Base-by-base conservation (phyloP, 495 filamentous ascomycete genomes). In the Clavariopsis aquatica region DNA sequence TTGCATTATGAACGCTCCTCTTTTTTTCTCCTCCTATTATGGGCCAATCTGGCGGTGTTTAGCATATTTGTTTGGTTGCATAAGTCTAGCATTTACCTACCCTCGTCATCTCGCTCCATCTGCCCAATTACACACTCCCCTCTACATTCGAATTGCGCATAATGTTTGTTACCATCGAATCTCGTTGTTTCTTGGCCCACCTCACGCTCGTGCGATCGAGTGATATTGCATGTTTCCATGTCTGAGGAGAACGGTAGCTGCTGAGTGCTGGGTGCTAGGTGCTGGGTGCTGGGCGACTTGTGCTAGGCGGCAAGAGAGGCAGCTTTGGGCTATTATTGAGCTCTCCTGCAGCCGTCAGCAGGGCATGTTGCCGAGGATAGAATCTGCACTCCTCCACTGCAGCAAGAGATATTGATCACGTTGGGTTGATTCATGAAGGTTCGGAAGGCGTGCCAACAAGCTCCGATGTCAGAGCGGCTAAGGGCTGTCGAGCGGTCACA, bases 11-110 rank as follows among this genome's bases (percentile, higher is more conserved):
- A 57, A 55, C 45, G 43, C 58, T 52, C 36, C 64, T 57, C 43
- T 52, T 46, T 57, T 41, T 23, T 49, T 1, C n/a, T n/a, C 53
- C 26, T 41, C 51, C 23, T 5, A 23, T 34, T 43, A 57, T 66
- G 2, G n/a, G 22, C 3, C 55, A 52, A 15, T 52, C 3, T 52
- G n/a, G 34, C 60, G 46, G 19, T 7, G 49, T 57, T 17, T 36
- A 62, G 57, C 64, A 67, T 67, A 64, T 52, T 61, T 64, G 52
- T 58, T 65, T 65, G 55, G 66, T 31, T 59, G 67, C 67, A 70
- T 70, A 45, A 62, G 36, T 52, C 51, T 53, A 70, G 57, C 67
- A 49, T 59, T 27, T 52, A n/a, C n/a, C n/a, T n/a, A n/a, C 34
- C 20, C 28, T 8, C 23, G 57, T n/a, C 17, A 31, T 53, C 51